A percentile compares a stretch with the other conserved stretches of the same genome.
phyloP scores from a whole-genome alignment of 495 filamentous ascomycete genomes.

The Cladorrhinum samala region DNA sequence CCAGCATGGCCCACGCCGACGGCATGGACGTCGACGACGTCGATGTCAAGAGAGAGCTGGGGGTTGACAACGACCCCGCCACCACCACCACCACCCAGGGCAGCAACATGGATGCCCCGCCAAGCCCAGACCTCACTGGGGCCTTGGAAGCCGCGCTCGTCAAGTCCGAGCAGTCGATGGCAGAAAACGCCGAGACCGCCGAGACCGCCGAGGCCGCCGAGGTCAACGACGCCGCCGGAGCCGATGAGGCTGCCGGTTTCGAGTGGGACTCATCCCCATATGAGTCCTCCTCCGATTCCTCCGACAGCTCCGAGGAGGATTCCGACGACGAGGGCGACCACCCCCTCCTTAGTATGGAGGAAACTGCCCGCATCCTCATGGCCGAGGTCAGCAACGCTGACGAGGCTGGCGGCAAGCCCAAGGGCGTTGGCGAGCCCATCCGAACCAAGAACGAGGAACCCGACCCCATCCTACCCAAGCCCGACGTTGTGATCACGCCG shows the following conservation, averaged over 20 bases:
- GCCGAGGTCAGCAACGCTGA: too few relatives aligned
- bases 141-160: slow-evolving; percentile 43
- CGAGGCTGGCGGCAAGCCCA: slow-evolving; percentile 49
- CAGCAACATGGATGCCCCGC: slow-evolving; percentile 16
- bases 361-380: slow-evolving; percentile 78
- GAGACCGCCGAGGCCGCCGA: slow-evolving; percentile 9
- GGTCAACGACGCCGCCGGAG: slow-evolving; percentile 11
- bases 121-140: slow-evolving; percentile 33
- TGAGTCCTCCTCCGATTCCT: slow-evolving; percentile 31
- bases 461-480: slow-evolving; percentile 63
- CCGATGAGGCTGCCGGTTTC: slow-evolving; percentile 40
- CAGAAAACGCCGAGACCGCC: too few relatives aligned
- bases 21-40: too few relatives aligned
- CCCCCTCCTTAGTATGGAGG: slow-evolving; percentile 59
- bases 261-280: slow-evolving; percentile 60
- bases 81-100: too few relatives aligned
- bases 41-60: too few relatives aligned
- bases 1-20: too few relatives aligned
- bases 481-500: slow-evolving; percentile 63
- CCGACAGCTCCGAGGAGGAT: slow-evolving; percentile 53
- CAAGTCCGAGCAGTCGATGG: too few relatives aligned
- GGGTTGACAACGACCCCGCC: too few relatives aligned
- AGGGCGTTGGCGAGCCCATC: slow-evolving; percentile 44
- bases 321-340: slow-evolving; percentile 53
- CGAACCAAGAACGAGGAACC: slow-evolving; percentile 68